Evolutionary conservation across 2,329 filamentous ascomycete genomes (phyloP), one percentile per base, ranked within the genome.

Genomic region (Albifimbria verrucaria): DNA sequence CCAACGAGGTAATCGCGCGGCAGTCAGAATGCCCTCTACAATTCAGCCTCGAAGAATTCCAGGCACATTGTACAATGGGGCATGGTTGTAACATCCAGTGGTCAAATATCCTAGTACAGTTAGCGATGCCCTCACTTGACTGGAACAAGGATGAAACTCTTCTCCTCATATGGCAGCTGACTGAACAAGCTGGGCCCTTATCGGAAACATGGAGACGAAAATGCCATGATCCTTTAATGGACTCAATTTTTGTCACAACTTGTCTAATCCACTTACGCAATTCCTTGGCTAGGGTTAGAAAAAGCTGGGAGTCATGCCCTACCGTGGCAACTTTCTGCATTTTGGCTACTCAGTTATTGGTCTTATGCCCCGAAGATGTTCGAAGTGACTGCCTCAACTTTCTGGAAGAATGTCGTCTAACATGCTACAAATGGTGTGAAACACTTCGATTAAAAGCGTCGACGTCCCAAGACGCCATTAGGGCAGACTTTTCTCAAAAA

Each of bases 31-130:
- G 80, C 50, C 80, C 83, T 0, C 3, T 50, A 0, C 58, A 74
- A 20, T 65, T 87, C 42, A 71, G 76, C 0, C 53, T 82, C 0
- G 75, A 77, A 1, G 82, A 88, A 51, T 86, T 76, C 60, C 77
- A 78, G 51, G 68, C 75, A 0, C 74, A 86, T n/a, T 70, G 72
- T 0, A 61, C 73, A 0, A 57, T 87, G 3, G 72, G 77, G 0
- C 61, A 77, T 2, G 82, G 82, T 0, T 53, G 71, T 18, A 60
- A 64, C 1, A 64, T 84, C 9, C 79, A 82, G 49, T 87, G 82
- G 78, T 59, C 70, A 9, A 86, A 85, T 50, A 76, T 87, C 3
- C 60, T 83, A 0, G 60, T 71, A 1, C 77, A 85, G 58, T 63
- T 87, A 3, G 63, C 67, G 0, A 66, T 70, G 1, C 75, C 77